A percentile compares a stretch with the other conserved stretches of the same genome.
Evolutionary conservation across 768 basidiomycete genomes (phyloP).

Genomic region (Collybia sordida): DNA sequence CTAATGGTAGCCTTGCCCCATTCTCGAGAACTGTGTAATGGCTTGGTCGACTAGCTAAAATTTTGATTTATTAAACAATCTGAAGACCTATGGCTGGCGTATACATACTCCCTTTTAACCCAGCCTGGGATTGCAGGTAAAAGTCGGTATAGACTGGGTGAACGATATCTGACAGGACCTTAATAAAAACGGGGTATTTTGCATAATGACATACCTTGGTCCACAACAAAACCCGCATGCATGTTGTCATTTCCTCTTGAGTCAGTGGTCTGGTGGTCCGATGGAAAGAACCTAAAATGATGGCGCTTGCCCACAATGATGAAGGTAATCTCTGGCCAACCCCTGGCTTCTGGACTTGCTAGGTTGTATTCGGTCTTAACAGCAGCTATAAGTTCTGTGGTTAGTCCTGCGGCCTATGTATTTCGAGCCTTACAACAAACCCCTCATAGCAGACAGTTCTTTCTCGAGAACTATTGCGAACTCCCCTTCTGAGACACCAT

Average conservation of each 20-base stretch:
- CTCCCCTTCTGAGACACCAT: conserved; percentile 33
- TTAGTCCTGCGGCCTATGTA: too few species aligned
- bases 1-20: conserved; percentile 26
- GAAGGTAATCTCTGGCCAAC: conserved; percentile 50
- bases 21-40: conserved; percentile 55
- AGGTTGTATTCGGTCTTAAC: conserved; percentile 37
- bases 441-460: conserved; percentile 18
- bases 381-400: background rate
- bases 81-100: background rate
- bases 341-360: conserved; percentile 26
- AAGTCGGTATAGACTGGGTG: conserved; percentile 61
- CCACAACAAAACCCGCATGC: conserved; percentile 57
- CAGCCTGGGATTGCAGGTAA: conserved; percentile 59
- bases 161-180: conserved; percentile 43
- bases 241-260: conserved; percentile 56
- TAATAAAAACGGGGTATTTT: background rate
- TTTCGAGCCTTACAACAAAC: conserved; percentile 2
- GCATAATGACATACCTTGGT: conserved; percentile 25
- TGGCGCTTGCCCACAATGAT: conserved; percentile 61
- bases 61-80: background rate
- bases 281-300: conserved; percentile 57
- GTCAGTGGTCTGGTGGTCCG: conserved; percentile 35
- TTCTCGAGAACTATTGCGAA: conserved; percentile 19
- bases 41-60: conserved; percentile 50
- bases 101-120: conserved; percentile 48